Evolutionary conservation across 1,139 yeast genomes (phyloP).

Genomic region (Pichia terricola): DNA sequence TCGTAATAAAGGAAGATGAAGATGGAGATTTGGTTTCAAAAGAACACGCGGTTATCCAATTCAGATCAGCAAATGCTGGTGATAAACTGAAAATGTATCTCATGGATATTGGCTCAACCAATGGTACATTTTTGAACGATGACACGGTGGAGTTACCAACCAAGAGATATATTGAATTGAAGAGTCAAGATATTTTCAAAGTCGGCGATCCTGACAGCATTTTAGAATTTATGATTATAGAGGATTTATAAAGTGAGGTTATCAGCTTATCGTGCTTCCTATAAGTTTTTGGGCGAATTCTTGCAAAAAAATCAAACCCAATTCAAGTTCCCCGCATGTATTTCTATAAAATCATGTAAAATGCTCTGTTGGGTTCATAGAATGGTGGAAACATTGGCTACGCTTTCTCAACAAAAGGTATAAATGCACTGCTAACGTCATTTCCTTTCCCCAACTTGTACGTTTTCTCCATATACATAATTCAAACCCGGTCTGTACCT

Average conservation of each 20-base stretch:
- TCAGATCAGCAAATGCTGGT: slow-evolving; percentile 15
- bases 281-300: too few relatives aligned
- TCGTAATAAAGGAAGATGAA: slow-evolving; percentile 24
- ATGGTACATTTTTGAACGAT: slow-evolving; percentile 44
- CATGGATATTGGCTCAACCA: slow-evolving; percentile 44
- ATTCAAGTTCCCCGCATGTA: too few relatives aligned
- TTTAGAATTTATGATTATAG: slow-evolving; percentile 14
- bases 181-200: slow-evolving; percentile 36
- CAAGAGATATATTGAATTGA: slow-evolving; percentile 39
- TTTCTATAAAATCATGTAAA: too few relatives aligned
- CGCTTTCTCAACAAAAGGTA: too few relatives aligned
- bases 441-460: too few relatives aligned
- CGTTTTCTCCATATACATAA: too few relatives aligned
- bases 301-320: too few relatives aligned
- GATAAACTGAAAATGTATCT: slow-evolving; percentile 26
- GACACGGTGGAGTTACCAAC: slow-evolving; percentile 31
- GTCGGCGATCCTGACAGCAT: slow-evolving; percentile 30
- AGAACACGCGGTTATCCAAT: slow-evolving; percentile 52
- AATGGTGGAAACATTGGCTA: too few relatives aligned
- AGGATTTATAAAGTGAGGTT: background rate
- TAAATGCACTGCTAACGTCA: too few relatives aligned
- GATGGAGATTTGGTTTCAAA: slow-evolving; percentile 37
- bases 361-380: too few relatives aligned
- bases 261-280: background rate
- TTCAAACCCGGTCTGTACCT: slow-evolving; percentile 44